Evolutionary conservation across 2,329 filamentous ascomycete species (phyloP).

Genomic region (Emmonsia crescens): DNA sequence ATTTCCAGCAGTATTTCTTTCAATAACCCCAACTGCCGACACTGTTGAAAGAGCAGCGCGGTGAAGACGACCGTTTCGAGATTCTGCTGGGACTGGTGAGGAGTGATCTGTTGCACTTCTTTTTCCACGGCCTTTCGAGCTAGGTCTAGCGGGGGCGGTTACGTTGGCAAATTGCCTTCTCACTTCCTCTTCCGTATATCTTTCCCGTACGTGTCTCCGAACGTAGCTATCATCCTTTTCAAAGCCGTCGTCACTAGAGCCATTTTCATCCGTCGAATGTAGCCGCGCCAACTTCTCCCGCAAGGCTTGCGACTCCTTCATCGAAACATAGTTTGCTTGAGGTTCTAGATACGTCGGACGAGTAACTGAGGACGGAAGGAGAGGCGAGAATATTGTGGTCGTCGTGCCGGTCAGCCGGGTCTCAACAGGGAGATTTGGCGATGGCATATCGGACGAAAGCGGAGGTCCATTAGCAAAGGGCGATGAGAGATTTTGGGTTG

Average conservation of each 20-base stretch:
- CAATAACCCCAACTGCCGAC: conserved; percentile 14
- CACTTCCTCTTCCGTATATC: conserved; percentile 24
- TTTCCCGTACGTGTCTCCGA: conserved; percentile 24
- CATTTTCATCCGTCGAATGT: conserved; percentile 19
- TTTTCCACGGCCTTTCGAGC: conserved; percentile 7
- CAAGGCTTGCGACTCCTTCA: conserved; percentile 36
- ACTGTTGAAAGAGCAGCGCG: not conserved
- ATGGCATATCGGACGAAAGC: conserved; percentile 37
- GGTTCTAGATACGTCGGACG: conserved; percentile 31
- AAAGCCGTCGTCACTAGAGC: conserved; percentile 34
- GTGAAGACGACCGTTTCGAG: not conserved
- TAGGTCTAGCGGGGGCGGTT: conserved; percentile 22
- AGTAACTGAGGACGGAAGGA: conserved; percentile 22
- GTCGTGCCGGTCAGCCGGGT: conserved; percentile 23
- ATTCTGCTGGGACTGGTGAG: not conserved
- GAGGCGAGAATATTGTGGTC: conserved; percentile 28
- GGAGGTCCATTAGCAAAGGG: conserved; percentile 29
- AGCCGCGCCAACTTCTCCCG: conserved; percentile 27
- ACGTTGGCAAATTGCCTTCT: conserved; percentile 26
- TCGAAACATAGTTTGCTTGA: conserved; percentile 33
- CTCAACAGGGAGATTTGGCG: conserved; percentile 38
- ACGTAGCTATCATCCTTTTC: conserved; percentile 33
- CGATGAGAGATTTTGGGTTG: conserved; percentile 39
- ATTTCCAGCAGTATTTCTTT: conserved; percentile 17
- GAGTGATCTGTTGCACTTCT: conserved; percentile 3